Base-by-base conservation (phyloP, 495 filamentous ascomycete genomes). In the Daldinia bambusicola region DNA sequence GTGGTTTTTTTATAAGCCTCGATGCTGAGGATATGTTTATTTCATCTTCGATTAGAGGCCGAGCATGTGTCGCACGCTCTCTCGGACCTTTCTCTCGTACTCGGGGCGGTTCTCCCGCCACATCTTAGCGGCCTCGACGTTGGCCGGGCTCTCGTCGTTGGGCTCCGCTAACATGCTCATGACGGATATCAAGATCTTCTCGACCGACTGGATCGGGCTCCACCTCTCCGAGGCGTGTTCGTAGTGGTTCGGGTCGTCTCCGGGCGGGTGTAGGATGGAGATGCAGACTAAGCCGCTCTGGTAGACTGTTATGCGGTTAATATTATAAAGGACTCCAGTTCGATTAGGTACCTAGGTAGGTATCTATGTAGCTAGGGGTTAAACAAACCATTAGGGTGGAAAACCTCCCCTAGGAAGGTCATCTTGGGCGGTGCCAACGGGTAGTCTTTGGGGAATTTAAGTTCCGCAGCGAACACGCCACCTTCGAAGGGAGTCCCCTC, bases 81-180 rank as follows among this genome's bases (percentile, higher is more conserved):
- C 90, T 69, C 91, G 86, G 18, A 98, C 94, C 80, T 87, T 90
- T 80, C 86, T 83, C 86, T 98, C 95, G 82, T 97, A 99, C 76
- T 94, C 92, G 30, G 75, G 75, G 72, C 93, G 87, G 71, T 89
- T 81, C 71, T 98, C 96, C 61, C 95, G 87, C 95, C 95, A 99
- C 93, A 98, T 97, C 86, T 96, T 93, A 59, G 96, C 95, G 26
- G 95, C 95, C 84, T 99, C 96, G 63, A 98, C 89, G 81, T 99
- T 99, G 62, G 95, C 95, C 1, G 95, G 96, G 76, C 91, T 95
- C 87, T 99, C 95, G 77, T 98, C 96, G 79, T 99, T 99, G 70
- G 95, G 95, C 83, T 98, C 95, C 2, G 94, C 94, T 61, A 99
- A 85, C 95, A 99, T 98, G 76, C 93, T 97, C 93, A 99, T 99